phyloP scores from a whole-genome alignment of 768 basidiomycete species.

The Suillus subalutaceus region DNA sequence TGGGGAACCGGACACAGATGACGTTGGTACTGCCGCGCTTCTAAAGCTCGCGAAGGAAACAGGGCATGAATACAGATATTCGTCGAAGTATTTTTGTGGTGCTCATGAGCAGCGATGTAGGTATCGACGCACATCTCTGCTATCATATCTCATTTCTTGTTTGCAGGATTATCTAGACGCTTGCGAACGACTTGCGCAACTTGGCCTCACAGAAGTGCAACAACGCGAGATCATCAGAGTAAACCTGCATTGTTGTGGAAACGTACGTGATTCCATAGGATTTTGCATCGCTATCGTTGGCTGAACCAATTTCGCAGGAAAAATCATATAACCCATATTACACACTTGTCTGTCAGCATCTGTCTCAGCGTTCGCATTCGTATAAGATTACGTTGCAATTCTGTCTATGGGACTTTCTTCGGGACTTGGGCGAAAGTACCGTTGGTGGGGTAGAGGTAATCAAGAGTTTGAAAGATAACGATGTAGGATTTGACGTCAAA shows the following conservation, averaged over 20 bases:
- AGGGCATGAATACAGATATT: slow-evolving; percentile 99
- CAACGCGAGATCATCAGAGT: slow-evolving; percentile 96
- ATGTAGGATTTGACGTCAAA: slow-evolving; percentile 46
- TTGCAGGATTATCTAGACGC: slow-evolving; percentile 94
- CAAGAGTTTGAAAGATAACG: slow-evolving; percentile 57
- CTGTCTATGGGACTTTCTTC: slow-evolving; percentile 94
- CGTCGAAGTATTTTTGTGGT: slow-evolving; percentile 90
- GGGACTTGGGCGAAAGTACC: slow-evolving; percentile 82
- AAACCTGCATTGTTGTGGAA: slow-evolving; percentile 88
- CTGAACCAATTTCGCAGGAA: slow-evolving; percentile 49
- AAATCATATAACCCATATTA: slow-evolving; percentile 96
- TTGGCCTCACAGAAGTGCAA: slow-evolving; percentile 85
- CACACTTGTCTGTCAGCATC: slow-evolving; percentile 82
- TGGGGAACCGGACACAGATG: slow-evolving; percentile 31
- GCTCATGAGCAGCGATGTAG: slow-evolving; percentile 93
- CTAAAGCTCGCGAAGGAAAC: slow-evolving; percentile 82
- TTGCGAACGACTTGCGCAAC: slow-evolving; percentile 82
- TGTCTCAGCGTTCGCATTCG: slow-evolving; percentile 77
- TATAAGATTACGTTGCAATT: slow-evolving; percentile 94
- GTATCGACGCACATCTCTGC: slow-evolving; percentile 23
- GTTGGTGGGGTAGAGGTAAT: slow-evolving; percentile 82
- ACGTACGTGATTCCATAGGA: slow-evolving; percentile 50
- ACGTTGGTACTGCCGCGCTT: slow-evolving; percentile 45
- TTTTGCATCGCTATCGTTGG: neutral
- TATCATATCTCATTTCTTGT: neutral